A percentile compares a stretch with the other conserved stretches of the same genome.
phyloP scores from a whole-genome alignment of 495 filamentous ascomycete species.

The Trichoderma gamsii region DNA sequence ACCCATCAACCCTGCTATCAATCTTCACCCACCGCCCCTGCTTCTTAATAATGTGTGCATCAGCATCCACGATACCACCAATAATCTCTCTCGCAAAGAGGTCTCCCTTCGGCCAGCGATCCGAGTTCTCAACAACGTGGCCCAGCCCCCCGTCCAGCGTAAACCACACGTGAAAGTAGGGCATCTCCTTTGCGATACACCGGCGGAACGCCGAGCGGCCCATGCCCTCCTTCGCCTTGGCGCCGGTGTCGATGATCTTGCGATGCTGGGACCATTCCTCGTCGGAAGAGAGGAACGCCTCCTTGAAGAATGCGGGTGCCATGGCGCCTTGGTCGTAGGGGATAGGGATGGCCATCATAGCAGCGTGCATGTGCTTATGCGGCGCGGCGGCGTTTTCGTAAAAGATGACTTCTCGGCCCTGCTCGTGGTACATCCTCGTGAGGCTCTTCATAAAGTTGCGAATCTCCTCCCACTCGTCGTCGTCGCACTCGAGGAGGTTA shows the following conservation, averaged over 20 bases:
- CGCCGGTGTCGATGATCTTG: conserved; percentile 85
- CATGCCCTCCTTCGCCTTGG: conserved; percentile 56
- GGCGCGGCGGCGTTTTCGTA: conserved; percentile 93
- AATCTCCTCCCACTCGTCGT: conserved; percentile 98
- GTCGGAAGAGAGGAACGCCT: conserved; percentile 81
- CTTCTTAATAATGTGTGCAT: conserved; percentile 76
- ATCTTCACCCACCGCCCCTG: conserved; percentile 81
- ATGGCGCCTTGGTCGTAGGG: conserved; percentile 83
- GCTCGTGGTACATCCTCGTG: conserved; percentile 85
- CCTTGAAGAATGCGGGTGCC: conserved; percentile 90
- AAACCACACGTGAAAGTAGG: conserved; percentile 98
- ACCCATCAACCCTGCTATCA: conserved; percentile 61
- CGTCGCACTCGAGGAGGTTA: conserved; percentile 93
- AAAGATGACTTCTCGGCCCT: conserved; percentile 86
- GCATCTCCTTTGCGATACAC: conserved; percentile 90
- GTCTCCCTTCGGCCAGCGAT: conserved; percentile 87
- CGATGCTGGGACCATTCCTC: conserved; percentile 94
- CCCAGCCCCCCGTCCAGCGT: conserved; percentile 85
- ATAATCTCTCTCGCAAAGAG: conserved; percentile 88
- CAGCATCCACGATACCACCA: conserved; percentile 86
- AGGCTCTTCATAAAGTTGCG: conserved; percentile 99
- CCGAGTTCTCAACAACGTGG: conserved; percentile 84
- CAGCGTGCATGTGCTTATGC: conserved; percentile 72
- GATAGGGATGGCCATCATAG: conserved; percentile 79
- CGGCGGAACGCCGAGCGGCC: conserved; percentile 79